Base-by-base conservation (phyloP, 2,329 filamentous ascomycete species). In the Epichloe amarillans region DNA sequence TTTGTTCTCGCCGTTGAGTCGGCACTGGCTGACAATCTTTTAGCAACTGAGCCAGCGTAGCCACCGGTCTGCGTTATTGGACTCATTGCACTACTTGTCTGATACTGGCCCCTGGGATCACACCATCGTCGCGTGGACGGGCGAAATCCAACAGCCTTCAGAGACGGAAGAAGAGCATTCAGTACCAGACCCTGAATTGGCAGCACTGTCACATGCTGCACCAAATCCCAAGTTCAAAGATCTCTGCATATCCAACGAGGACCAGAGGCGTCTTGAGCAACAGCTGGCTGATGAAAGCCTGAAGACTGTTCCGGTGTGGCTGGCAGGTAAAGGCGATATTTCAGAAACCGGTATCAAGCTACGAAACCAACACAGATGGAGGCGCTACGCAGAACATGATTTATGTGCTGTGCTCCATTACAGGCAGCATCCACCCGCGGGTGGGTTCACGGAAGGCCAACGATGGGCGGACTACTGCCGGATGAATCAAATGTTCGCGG, bases 341-440 rank as follows among this genome's bases (percentile, higher is more conserved):
- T 35, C 46, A 3, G 21, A 46, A 23, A 40, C 23, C 21, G 46
- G 46, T 36, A 79, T 89, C 49, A 72, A 77, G 23, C 72, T 96
- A 55, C 86, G 84, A 58, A 84, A 95, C 58, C 90, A 96, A 69
- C 74, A 75, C 36, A 77, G 88, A 58, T 96, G 91, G 91, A 80
- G 89, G 55, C 79, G 84, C 37, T 96, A 91, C 66, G 88, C 89
- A 12, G 88, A 96, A 69, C 83, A 89, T 62, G 87, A 95, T 60
- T 74, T 97, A 17, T 96, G 94, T 69, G 89, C 88, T 1, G 76
- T 96, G 8, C 88, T 96, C 63, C 91, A 96, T 68, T 96, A 96
- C 74, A 95, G 93, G 69, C 87, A 91, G 62, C 87, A 93, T 62
- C 86, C 89, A 63, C 88, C 90, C 0, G 87, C 82, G 14, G 86